Percentiles rank a stretch among this genome's conserved stretches.
Evolutionary conservation across 805 yeast genomes (phyloP).

Genomic region (Metschnikowia matae): DNA sequence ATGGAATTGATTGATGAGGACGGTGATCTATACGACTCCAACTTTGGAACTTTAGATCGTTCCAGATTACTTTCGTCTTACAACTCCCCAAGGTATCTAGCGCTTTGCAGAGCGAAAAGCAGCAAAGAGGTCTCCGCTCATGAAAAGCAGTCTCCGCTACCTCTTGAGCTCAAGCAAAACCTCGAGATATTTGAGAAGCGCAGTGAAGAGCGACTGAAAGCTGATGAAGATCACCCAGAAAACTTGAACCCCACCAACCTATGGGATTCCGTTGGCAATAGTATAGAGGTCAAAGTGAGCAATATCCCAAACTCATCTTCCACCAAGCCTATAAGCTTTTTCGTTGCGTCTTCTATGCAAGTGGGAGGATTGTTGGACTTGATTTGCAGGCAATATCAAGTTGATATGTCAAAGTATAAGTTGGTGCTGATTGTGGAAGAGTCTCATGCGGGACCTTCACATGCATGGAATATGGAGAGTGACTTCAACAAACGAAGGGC

Average conservation of each 20-base stretch:
- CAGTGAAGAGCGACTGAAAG: conserved; percentile 1
- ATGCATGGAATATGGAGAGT: conserved; percentile 4
- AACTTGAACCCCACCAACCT: neutral
- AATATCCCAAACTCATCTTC: conserved; percentile 12
- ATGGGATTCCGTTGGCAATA: conserved; percentile 8
- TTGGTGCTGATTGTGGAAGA: neutral
- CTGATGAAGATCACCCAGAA: conserved; percentile 5
- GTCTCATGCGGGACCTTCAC: neutral
- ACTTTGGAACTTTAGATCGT: conserved; percentile 79
- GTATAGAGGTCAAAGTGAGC: conserved; percentile 15
- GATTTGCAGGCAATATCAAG: conserved; percentile 27
- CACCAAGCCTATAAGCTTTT: conserved; percentile 12
- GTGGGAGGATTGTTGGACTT: conserved; percentile 17
- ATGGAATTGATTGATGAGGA: conserved; percentile 87
- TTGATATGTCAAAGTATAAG: conserved; percentile 25
- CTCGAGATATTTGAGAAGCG: conserved; percentile 18
- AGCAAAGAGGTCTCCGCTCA: conserved; percentile 43
- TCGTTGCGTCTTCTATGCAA: conserved; percentile 14
- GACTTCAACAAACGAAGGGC: neutral
- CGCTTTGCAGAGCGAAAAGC: conserved; percentile 59
- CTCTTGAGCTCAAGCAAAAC: conserved; percentile 35
- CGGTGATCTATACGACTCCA: conserved; percentile 84
- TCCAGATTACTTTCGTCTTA: conserved; percentile 61
- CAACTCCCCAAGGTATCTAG: conserved; percentile 74
- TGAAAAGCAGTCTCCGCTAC: conserved; percentile 52